Base-by-base conservation (phyloP, 495 filamentous ascomycete genomes). In the Hypoxylon lienhwacheense region DNA sequence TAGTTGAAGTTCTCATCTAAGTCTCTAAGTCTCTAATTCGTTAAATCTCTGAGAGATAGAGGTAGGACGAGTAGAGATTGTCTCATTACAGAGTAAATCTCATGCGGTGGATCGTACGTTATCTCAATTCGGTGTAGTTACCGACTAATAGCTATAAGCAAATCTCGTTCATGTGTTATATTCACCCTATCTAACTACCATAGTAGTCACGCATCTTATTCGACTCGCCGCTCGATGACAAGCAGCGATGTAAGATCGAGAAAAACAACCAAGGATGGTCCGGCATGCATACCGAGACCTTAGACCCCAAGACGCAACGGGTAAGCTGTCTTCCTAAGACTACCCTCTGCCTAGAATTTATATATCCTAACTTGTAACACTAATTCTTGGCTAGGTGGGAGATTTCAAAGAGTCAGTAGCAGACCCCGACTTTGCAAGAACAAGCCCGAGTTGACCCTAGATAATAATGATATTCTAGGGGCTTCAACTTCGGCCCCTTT, bases 401-500 rank as follows among this genome's bases (percentile, higher is more conserved):
- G 92, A 97, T 61, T 90, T 91, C 65, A 97, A 97, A 78, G 91
- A 96, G 91, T 95, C 74, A 63, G 73, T 60, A 7, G 15, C 8
- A 35, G n/a, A n/a, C n/a, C n/a, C n/a, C n/a, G n/a, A n/a, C n/a
- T n/a, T n/a, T n/a, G n/a, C n/a, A n/a, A n/a, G n/a, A n/a, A n/a
- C n/a, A n/a, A n/a, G n/a, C n/a, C n/a, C n/a, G n/a, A n/a, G n/a
- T n/a, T n/a, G n/a, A n/a, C n/a, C n/a, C n/a, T n/a, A n/a, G n/a
- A n/a, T n/a, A n/a, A 44, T 40, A 5, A 25, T 19, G 43, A 5
- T 37, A 24, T n/a, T 20, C 15, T 56, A 95, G 91, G 77, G 89
- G 86, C 34, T 88, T 98, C 77, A 98, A 98, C 72, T 85, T 98
- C 41, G 89, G 88, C 63, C 81, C 87, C 68, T 95, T 91, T 70